A percentile compares a stretch with the other conserved stretches of the same genome.
Conservation (phyloP, 306 rosid genomes). For the Vachellia collinsii region DNA sequence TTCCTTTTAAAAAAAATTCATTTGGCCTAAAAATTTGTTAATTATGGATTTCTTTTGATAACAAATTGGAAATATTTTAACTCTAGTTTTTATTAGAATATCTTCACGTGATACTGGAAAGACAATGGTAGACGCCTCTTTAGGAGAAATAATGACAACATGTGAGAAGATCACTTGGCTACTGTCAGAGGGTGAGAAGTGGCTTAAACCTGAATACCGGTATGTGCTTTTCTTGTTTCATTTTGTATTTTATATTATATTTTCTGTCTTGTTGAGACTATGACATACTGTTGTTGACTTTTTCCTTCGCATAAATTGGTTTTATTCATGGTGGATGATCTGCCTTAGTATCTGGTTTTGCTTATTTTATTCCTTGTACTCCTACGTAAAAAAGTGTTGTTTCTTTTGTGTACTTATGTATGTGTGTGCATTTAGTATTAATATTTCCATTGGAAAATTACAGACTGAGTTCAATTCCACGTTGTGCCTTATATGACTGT, state of each 20-base stretch:
- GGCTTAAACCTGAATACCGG: constrained; percentile 94
- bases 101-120: constrained; percentile 96
- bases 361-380: neutral
- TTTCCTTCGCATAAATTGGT: constrained; percentile 12
- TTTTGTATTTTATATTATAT: neutral
- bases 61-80: constrained; percentile 29
- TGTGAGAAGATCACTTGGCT: constrained; percentile 98
- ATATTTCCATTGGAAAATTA: constrained; percentile 13
- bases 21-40: constrained; percentile 10
- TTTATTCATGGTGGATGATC: constrained; percentile 11
- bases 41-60: neutral
- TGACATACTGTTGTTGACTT: constrained; percentile 9
- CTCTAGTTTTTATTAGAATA: constrained; percentile 53
- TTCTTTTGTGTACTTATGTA: constrained; percentile 9
- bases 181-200: constrained; percentile 86
- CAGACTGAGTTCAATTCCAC: constrained; percentile 25
- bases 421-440: neutral
- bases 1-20: neutral
- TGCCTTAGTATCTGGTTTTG: neutral
- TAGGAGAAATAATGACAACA: constrained; percentile 94
- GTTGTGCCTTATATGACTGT: neutral
- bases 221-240: constrained; percentile 36
- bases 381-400: neutral
- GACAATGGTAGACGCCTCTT: constrained; percentile 91
- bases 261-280: constrained; percentile 28